Percentiles rank a stretch among this genome's conserved stretches.
These are phyloP conservation scores for Hypoxylon sp. DNA, from an alignment of 2,329 filamentous ascomycete genomes.

Conservation along the genomic window DNA sequence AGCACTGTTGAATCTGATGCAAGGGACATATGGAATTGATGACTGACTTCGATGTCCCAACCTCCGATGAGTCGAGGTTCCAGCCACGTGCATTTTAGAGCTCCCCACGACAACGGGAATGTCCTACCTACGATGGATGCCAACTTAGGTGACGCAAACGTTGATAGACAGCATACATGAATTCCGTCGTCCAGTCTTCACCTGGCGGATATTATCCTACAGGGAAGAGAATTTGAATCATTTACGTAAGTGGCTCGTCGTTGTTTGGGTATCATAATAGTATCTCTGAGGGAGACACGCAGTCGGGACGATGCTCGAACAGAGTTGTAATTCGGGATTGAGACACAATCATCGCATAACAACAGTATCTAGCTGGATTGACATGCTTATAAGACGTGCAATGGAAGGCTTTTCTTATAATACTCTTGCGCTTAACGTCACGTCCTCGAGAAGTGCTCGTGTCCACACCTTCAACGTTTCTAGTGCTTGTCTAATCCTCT, in stretches of 20 bases:
- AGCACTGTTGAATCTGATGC: constrained; percentile 22
- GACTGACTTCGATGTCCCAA: constrained; percentile 19
- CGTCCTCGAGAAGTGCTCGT: neutral
- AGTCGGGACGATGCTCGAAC: neutral
- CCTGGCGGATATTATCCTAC: neutral
- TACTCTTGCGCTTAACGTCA: neutral
- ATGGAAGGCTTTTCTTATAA: neutral
- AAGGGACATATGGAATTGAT: constrained; percentile 23
- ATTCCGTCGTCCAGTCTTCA: constrained; percentile 2
- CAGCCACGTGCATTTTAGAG: constrained; percentile 27
- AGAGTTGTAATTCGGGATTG: neutral
- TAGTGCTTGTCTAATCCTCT: constrained; percentile 65
- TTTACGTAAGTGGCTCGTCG: neutral
- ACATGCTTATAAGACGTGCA: neutral
- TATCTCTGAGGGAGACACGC: neutral
- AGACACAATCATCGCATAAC: neutral
- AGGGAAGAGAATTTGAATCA: constrained; percentile 1
- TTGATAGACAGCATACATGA: constrained; percentile 4
- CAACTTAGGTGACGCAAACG: constrained; percentile 5
- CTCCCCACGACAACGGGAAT: constrained; percentile 22
- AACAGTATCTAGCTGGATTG: neutral
- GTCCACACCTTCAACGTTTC: neutral
- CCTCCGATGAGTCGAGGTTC: constrained; percentile 27
- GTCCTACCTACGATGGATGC: constrained; percentile 4
- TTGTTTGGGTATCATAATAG: neutral